Evolutionary conservation across 331 rosid genomes (phyloP), one percentile per base, ranked within the genome.

Genomic region (Erythrophleum ivorense): DNA sequence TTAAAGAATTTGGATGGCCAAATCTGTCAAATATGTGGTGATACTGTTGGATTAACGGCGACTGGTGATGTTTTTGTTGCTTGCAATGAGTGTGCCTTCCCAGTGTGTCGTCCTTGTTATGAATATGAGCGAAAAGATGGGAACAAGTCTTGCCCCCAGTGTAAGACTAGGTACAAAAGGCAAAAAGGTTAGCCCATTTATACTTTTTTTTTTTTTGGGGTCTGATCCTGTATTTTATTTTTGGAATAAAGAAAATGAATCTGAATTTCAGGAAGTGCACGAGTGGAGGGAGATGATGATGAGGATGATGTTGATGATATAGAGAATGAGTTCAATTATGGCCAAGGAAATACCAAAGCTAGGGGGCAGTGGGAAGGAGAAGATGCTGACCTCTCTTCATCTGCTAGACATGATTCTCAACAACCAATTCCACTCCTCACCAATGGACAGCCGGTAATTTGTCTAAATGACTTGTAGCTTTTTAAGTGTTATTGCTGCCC

Each of bases 21-120:
- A 85, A 87, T 89, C 69, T 94, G 98, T 84, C 92, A 91, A 85
- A 89, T 92, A 60, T 94, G 98, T 62, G 95, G 97, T n/a, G 98
- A 92, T 81, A 74, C 86, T 29, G 90, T 94, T 78, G 97, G 97
- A 62, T 88, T 85, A 64, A 85, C 94, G 31, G 94, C 92, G 64
- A 38, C 87, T 0, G 98, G 96, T 1, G 97, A 91, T 58, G 87
- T 91, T 41, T 95, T 95, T 71, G 92, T 92, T 73, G 97, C 98
- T 77, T 95, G 98, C 89, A 88, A 95, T 49, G 98, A 95, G 83
- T 95, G 98, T 78, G 94, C 97, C 24, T 95, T 90, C 88, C 94
- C 97, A 66, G 93, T 95, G 38, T 95, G 98, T 78, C 88, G 91
- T 52, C 91, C 93, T 57, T 95, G 98, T 76, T 95, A 90, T 50